Base-by-base conservation (phyloP, 1,139 yeast species). In the Scheffersomyces titani region DNA sequence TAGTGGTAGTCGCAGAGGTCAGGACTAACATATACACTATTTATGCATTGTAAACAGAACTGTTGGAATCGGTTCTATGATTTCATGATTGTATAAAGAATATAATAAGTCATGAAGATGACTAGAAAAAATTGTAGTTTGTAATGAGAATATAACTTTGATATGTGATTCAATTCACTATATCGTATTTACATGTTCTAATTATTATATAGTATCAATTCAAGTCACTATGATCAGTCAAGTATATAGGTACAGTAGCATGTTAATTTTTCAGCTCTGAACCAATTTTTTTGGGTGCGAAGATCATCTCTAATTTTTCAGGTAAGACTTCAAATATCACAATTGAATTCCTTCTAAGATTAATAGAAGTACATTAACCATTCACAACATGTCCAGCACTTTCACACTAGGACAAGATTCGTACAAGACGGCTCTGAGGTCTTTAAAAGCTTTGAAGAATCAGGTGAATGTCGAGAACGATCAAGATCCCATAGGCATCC, bases 371-470 rank as follows among this genome's bases (percentile, higher is more conserved):
- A 5, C 16, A 30, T 2, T 16, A 11, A 2, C 16, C 16, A 13
- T 30, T 9, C 7, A 30, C 13, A 40, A n/a, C 19, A 49, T 51
- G 47, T 19, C 19, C 19, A 44, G 36, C 19, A 54, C 63, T 47
- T 70, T 71, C 72, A 61, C 70, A 59, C 66, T 82, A 61, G 75
- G 78, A 5, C 56, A 64, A 13, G 70, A 68, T 1, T 65, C 72
- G 21, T 62, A 67, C 30, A 64, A 63, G 44, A 61, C 65, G 36
- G 70, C 73, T 47, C 61, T 62, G 55, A 75, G 71, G 63, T 75
- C 85, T 0, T 55, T 81, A 3, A 71, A 68, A 59, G 72, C 81
- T 0, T 70, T 82, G 50, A 66, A 71, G 48, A 64, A 71, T 0
- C 80, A 79, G 54, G 58, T 70, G n/a, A 59, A 59, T 6, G 54